Evolutionary conservation across 2,329 filamentous ascomycete genomes (phyloP), one percentile per base, ranked within the genome.

Genomic region (Colletotrichum shisoi): DNA sequence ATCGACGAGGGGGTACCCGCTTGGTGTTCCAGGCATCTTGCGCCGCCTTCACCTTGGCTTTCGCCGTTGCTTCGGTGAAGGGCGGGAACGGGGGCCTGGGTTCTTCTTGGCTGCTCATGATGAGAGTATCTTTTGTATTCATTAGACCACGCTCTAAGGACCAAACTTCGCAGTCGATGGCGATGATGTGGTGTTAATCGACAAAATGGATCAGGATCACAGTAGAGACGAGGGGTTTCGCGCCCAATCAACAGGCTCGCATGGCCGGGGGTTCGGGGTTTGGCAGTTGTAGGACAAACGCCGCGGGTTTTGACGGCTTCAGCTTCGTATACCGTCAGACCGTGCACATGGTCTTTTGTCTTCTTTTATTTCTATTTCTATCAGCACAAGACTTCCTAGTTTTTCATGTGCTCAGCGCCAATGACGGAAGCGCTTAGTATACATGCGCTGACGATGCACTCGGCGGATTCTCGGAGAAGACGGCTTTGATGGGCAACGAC

Each of bases 21-120:
- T 82, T 85, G 1, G 88, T 90, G 73, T 96, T 96, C 93, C 93
- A 96, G 3, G 89, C 82, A 75, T 92, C 86, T 75, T 96, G 93
- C 0, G 91, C 92, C 19, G 88, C 89, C 79, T 96, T 96, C 70
- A 96, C 92, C 76, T 96, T 96, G 66, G 83, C 81, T 17, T 80
- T 80, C 2, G 93, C 93, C 1, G 88, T 89, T 74, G 92, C 89
- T 0, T 62, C 59, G 3, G 87, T 94, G 76, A 93, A 96, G 0
- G 92, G 92, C 4, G 93, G 92, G 49, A 82, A 80, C 0, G 85
- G 85, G 2, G 81, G 82, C 42, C 57, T 62, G 15, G 62, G 42
- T 39, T 70, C 68, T 31, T 63, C 37, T 21, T 57, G 67, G n/a
- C 40, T 48, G 34, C 49, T 40, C 67, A 69, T 69, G 27, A 13